phyloP scores from a whole-genome alignment of 495 filamentous ascomycete species.

The Darksidea phi region DNA sequence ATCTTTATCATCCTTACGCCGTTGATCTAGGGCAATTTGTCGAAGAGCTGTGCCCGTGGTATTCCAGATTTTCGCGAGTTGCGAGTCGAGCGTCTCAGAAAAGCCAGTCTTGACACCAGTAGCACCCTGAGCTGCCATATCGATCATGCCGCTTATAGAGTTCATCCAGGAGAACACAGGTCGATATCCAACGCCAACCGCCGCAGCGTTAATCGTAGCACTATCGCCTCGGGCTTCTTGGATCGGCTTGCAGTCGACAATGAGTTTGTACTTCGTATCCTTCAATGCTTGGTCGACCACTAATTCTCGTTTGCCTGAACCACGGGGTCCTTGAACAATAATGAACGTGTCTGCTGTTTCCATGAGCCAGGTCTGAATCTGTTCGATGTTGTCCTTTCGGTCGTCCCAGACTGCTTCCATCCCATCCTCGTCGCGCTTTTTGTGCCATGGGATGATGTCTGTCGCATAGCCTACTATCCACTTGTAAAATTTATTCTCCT shows the following conservation, averaged over 20 bases:
- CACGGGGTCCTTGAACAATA: slow-evolving; percentile 86
- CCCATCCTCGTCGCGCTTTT: slow-evolving; percentile 59
- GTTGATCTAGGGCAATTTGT: slow-evolving; percentile 65
- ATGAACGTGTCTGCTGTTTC: slow-evolving; percentile 91
- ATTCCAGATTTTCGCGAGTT: slow-evolving; percentile 87
- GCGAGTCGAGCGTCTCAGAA: slow-evolving; percentile 87
- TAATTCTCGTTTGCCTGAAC: slow-evolving; percentile 86
- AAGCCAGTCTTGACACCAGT: slow-evolving; percentile 94
- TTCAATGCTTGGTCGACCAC: slow-evolving; percentile 81
- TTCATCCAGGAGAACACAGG: slow-evolving; percentile 97
- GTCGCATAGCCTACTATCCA: slow-evolving; percentile 81
- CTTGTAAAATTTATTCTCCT: slow-evolving; percentile 65
- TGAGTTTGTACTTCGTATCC: slow-evolving; percentile 70
- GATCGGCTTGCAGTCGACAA: slow-evolving; percentile 95
- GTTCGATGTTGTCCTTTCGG: slow-evolving; percentile 72
- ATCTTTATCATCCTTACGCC: slow-evolving; percentile 72
- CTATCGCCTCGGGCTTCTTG: slow-evolving; percentile 88
- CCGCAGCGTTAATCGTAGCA: slow-evolving; percentile 79
- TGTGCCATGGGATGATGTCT: slow-evolving; percentile 63
- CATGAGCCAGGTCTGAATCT: slow-evolving; percentile 79
- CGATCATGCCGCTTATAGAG: slow-evolving; percentile 84
- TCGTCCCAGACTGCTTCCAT: slow-evolving; percentile 86
- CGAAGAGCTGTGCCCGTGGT: slow-evolving; percentile 80
- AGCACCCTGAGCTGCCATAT: slow-evolving; percentile 88
- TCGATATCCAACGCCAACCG: slow-evolving; percentile 81